Conservation (phyloP, 2,329 filamentous ascomycete genomes). For the Ilyonectria destructans region DNA sequence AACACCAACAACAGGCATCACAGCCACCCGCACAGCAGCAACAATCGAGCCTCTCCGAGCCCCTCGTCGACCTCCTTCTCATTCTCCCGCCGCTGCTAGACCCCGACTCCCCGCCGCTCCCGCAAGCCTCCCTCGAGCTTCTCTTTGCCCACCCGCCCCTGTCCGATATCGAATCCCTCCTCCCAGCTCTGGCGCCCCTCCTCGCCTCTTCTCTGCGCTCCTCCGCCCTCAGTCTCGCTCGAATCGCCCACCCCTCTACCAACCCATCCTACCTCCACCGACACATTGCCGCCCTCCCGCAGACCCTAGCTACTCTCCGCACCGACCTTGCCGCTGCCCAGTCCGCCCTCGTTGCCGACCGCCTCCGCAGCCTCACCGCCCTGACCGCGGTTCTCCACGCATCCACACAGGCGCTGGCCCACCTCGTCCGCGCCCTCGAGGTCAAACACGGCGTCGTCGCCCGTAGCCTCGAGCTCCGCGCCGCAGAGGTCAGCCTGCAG, state of each 20-base stretch:
- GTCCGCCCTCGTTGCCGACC: constrained; percentile 55
- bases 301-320: constrained; percentile 58
- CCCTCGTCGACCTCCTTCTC: constrained; percentile 69
- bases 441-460: constrained; percentile 70
- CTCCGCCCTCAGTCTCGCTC: constrained; percentile 65
- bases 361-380: constrained; percentile 57
- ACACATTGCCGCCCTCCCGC: constrained; percentile 65
- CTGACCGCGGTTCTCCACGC: constrained; percentile 59
- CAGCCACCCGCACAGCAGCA: constrained; percentile 41
- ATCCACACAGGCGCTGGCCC: constrained; percentile 58
- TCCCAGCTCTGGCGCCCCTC: constrained; percentile 65
- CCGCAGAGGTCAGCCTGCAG: constrained; percentile 61
- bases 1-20: constrained; percentile 40
- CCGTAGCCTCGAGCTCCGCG: constrained; percentile 67
- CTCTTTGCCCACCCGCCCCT: constrained; percentile 69
- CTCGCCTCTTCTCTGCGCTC: constrained; percentile 67
- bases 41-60: constrained; percentile 55
- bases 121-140: constrained; percentile 57
- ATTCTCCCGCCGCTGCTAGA: constrained; percentile 68
- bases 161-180: constrained; percentile 62
- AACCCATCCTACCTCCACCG: constrained; percentile 74
- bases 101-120: constrained; percentile 52
- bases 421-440: constrained; percentile 68
- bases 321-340: constrained; percentile 51
- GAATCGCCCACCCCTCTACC: constrained; percentile 65